Base-by-base conservation (phyloP, 306 rosid species). In the Pachyrhizus erosus region DNA sequence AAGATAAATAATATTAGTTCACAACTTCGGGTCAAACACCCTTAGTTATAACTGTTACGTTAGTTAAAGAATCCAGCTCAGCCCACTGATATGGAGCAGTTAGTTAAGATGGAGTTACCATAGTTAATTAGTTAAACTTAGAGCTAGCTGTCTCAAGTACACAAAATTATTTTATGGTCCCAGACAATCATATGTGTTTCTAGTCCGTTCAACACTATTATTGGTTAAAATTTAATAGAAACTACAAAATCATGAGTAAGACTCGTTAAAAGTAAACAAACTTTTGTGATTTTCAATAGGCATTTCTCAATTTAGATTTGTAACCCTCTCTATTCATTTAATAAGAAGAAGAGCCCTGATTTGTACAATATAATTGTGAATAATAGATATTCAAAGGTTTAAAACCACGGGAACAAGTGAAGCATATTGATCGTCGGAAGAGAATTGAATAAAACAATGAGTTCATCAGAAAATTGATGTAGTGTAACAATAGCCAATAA, bases 1-100 rank as follows among this genome's bases (percentile, higher is more conserved):
- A 46, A 42, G 18, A 75, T 78, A 31, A 45, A 43, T 18, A 85
- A 20, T 21, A 34, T 55, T 57, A 10, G 66, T 66, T 75, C 9
- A 7, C 29, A 70, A 71, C 62, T 34, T 33, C 34, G 42, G 24
- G 37, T n/a, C 7, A 67, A 70, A 29, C 15, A 80, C 2, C 40
- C 11, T 6, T 1, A 14, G 5, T 26, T 29, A 40, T 61, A 14
- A 58, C 66, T 11, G 66, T 58, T 26, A 24, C 37, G 12, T 29
- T 17, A 58, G 34, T 24, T 12, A 24, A 26, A 58, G 33, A 24
- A 24, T 12, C 34, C 34, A 58, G 1, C 17, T 58, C 9, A 12
- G 5, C 15, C n/a, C 1, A 17, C 17, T 24, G 15, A 23, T 10
- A 33, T 26, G 31, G 33, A 23, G 17, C 31, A 24, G 17, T 21